Evolutionary conservation across 208 protist genomes (phyloP), one percentile per base, ranked within the genome.

Genomic region (Leishmania mexicana): DNA sequence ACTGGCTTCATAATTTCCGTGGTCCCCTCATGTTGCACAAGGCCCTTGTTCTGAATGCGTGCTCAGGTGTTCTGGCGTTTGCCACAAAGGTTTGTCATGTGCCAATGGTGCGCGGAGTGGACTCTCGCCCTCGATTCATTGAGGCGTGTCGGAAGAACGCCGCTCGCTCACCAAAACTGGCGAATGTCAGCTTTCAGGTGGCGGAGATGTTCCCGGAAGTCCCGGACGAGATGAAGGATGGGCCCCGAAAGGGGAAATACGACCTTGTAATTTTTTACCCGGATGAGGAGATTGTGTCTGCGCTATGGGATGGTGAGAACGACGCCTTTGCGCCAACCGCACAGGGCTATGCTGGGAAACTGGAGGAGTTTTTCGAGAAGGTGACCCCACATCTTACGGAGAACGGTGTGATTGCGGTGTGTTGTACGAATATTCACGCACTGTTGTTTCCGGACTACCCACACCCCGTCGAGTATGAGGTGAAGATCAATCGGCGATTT

Each of bases 391-490:
- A 94, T 51, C 79, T 98, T 60, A 82, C 87, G 7, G 93, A 97
- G 19, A 90, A 87, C 13, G 95, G 95, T 13, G 90, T 98, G 53
- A 64, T 96, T 35, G 90, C 85, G 1, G 82, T 98, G 71, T 94
- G 92, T 72, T 96, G 91, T 81, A 96, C 95, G 7, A 98, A 98
- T 77, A 57, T 97, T 24, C 72, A 90, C 70, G 90, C 94, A 15
- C 60, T 98, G 19, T 78, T 96, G 28, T 88, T 90, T 42, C 93
- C 95, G 3, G 65, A 87, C 13, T 73, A 88, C 53, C 93, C 92
- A 1, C 86, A 97, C 71, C 94, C 94, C 38, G 90, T 98, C 42
- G 95, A 98, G 86, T 97, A 96, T 79, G 95, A 98, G 83, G 88
- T 98, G 10, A 97, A 97, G 76, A 71, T 90, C 0, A 96, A 97